A percentile compares a stretch with the other conserved stretches of the same genome.
Evolutionary conservation across 2,329 filamentous ascomycete genomes (phyloP).

Genomic region (Mycosphaerella sp.): DNA sequence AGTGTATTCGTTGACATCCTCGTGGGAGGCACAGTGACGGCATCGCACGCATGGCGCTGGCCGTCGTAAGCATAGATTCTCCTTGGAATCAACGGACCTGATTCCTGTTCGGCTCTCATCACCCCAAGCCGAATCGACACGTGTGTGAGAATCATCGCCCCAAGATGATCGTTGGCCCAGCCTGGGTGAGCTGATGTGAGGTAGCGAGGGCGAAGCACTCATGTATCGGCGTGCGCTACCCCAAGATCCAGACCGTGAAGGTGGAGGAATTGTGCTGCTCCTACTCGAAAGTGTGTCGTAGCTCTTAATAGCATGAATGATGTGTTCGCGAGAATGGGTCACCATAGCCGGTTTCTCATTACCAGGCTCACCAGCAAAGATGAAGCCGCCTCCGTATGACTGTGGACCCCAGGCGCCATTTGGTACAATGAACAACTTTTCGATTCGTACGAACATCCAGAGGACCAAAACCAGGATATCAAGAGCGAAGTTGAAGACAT

Average conservation of each 20-base stretch:
- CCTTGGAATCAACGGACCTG: neutral
- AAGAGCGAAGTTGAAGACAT: conserved; percentile 68
- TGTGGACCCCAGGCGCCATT: conserved; percentile 56
- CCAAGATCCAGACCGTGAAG: conserved; percentile 5
- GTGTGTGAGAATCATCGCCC: conserved; percentile 5
- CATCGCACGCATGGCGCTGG: conserved; percentile 2
- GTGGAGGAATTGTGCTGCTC: conserved; percentile 8
- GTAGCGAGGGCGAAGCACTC: neutral
- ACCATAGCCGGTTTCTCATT: conserved; percentile 1
- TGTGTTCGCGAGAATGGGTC: neutral
- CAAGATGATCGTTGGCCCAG: conserved; percentile 1
- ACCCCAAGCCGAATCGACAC: conserved; percentile 7
- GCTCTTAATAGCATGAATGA: neutral
- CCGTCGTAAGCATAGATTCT: conserved; percentile 1
- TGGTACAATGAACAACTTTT: conserved; percentile 68
- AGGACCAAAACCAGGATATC: conserved; percentile 64
- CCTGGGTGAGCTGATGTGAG: neutral
- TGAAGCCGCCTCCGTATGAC: conserved; percentile 18
- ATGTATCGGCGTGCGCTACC: conserved; percentile 4
- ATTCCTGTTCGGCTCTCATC: conserved; percentile 1
- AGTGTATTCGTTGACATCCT: neutral
- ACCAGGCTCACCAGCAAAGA: neutral
- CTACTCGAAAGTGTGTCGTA: neutral
- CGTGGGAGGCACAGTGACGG: conserved; percentile 1
- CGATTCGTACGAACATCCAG: conserved; percentile 63